Conservation (phyloP, 768 basidiomycete genomes). For the Stropharia rugosoannulata region DNA sequence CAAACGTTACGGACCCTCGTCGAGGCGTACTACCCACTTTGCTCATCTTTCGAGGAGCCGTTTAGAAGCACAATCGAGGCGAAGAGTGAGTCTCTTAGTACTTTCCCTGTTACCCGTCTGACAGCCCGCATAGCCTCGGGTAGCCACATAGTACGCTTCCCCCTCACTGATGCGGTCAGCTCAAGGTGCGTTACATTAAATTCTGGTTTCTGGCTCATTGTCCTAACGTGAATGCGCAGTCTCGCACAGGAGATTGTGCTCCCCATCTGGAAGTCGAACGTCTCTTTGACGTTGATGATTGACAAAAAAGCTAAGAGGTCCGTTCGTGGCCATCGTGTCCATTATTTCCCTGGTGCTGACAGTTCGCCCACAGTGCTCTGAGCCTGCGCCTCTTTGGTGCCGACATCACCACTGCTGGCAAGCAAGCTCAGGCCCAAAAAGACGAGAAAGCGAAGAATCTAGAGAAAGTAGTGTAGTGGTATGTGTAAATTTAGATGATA, state of each 20-base stretch:
- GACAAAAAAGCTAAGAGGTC: constrained; percentile 97
- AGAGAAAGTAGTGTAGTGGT: neutral
- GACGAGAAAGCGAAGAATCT: constrained; percentile 4
- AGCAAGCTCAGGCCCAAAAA: constrained; percentile 5
- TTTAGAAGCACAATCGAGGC: constrained; percentile 55
- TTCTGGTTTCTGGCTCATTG: neutral
- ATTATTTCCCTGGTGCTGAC: neutral
- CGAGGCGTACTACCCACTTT: constrained; percentile 78
- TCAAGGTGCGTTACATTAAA: constrained; percentile 44
- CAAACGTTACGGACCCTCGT: constrained; percentile 64
- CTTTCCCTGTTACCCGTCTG: constrained; percentile 1
- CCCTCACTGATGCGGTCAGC: constrained; percentile 49
- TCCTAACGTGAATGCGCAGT: constrained; percentile 31
- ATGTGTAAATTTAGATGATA: neutral
- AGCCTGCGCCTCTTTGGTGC: constrained; percentile 82
- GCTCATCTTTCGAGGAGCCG: constrained; percentile 56
- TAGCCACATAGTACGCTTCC: constrained; percentile 72
- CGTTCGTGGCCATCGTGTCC: constrained; percentile 18
- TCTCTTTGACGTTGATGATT: constrained; percentile 87
- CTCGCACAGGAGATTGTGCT: constrained; percentile 79
- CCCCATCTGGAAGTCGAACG: constrained; percentile 95
- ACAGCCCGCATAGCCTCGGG: constrained; percentile 48
- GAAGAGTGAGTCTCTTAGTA: constrained; percentile 44
- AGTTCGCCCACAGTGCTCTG: constrained; percentile 58
- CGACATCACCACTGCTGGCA: constrained; percentile 55